These are phyloP conservation scores for Glaciozyma martinii DNA, from an alignment of 768 basidiomycete genomes.

Conservation along the genomic window DNA sequence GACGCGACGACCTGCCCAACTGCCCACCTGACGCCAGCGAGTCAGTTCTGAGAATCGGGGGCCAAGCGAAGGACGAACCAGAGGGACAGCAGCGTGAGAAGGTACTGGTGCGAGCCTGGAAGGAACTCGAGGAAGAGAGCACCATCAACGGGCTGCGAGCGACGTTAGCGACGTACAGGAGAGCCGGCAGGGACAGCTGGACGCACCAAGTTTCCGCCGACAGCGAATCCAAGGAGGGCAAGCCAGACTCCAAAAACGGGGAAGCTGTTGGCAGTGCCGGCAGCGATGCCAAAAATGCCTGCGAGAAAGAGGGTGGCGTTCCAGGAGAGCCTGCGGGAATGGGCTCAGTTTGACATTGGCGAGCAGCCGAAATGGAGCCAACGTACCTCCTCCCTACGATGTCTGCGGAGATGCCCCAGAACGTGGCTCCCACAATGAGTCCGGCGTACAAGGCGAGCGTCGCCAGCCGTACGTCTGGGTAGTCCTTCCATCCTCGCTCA, in stretches of 20 bases:
- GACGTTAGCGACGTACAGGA: background rate
- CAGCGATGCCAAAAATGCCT: no score
- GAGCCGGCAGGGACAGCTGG: no score
- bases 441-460: constrained; percentile 48
- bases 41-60: background rate
- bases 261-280: no score
- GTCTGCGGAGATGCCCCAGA: constrained; percentile 50
- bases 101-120: constrained; percentile 40
- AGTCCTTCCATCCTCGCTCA: background rate
- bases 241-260: constrained; percentile 8
- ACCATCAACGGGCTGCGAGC: constrained; percentile 39
- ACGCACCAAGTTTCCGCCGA: background rate
- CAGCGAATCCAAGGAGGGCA: constrained; percentile 9
- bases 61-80: background rate
- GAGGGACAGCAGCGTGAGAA: constrained; percentile 44
- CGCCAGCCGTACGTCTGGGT: constrained; percentile 42
- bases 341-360: no score
- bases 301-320: no score
- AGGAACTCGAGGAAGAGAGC: constrained; percentile 39
- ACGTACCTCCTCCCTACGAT: constrained; percentile 42
- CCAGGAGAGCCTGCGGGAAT: no score
- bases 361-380: constrained; percentile 35
- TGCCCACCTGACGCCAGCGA: constrained; percentile 49
- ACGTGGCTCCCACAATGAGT: constrained; percentile 47
- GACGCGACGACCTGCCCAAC: constrained; percentile 49